phyloP scores from a whole-genome alignment of 2,329 filamentous ascomycete species.

The Capronia americana region DNA sequence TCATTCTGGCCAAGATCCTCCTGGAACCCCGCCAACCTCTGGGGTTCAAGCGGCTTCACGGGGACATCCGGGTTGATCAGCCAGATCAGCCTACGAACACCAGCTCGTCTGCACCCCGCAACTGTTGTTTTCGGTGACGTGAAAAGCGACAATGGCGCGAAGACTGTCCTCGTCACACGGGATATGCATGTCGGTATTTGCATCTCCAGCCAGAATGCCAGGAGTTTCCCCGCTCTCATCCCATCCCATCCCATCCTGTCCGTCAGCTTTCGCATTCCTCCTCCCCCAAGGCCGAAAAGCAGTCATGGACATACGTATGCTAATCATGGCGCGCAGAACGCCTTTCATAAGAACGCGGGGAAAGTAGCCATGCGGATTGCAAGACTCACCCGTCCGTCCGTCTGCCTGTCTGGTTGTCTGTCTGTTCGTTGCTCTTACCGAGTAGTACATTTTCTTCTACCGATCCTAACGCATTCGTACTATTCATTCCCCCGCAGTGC shows the following conservation, averaged over 20 bases:
- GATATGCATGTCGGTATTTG: slow-evolving; percentile 5
- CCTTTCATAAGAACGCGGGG: slow-evolving; percentile 1
- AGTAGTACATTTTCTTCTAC: too few species aligned
- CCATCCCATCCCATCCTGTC: background rate
- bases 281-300: background rate
- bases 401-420: background rate
- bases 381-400: background rate
- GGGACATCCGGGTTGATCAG: background rate
- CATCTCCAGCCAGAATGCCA: background rate
- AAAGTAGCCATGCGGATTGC: background rate
- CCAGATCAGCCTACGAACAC: background rate
- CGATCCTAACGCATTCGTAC: background rate
- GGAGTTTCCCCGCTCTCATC: slow-evolving; percentile 4
- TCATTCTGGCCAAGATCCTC: background rate
- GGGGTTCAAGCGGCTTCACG: background rate
- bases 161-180: background rate
- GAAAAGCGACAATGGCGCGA: background rate
- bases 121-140: background rate
- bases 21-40: background rate
- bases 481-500: background rate
- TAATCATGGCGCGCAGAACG: background rate
- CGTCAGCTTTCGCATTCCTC: background rate
- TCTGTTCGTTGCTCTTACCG: background rate
- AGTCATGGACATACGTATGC: background rate
- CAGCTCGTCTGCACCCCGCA: background rate